Evolutionary conservation across 2,329 filamentous ascomycete genomes (phyloP).

Genomic region (Exophiala phaeomuriformis): DNA sequence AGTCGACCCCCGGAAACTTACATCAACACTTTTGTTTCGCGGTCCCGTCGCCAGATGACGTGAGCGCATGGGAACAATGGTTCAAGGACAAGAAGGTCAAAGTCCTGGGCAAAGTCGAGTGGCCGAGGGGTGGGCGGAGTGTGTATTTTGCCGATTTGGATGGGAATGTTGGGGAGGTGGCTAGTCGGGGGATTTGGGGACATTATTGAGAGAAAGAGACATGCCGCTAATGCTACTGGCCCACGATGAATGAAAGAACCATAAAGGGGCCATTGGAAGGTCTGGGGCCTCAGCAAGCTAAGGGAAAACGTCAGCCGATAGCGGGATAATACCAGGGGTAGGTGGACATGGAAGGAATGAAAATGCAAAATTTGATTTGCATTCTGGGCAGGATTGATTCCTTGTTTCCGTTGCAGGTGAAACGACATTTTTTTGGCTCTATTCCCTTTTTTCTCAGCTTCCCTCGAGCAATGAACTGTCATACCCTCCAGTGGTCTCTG

Average conservation of each 20-base stretch:
- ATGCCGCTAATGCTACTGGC: too few relatives aligned
- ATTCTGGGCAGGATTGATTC: not conserved
- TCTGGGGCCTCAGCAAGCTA: too few relatives aligned
- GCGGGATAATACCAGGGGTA: too few relatives aligned
- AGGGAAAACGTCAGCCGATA: too few relatives aligned
- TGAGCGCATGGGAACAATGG: constrained; percentile 27
- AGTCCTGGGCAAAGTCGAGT: constrained; percentile 27
- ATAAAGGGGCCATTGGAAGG: too few relatives aligned
- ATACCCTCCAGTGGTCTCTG: not conserved
- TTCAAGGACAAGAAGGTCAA: constrained; percentile 26
- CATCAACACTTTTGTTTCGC: constrained; percentile 31
- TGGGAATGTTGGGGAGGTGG: constrained; percentile 31
- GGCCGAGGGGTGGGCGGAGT: constrained; percentile 29
- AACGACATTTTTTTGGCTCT: not conserved
- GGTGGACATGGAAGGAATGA: too few relatives aligned
- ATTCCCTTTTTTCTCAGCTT: not conserved
- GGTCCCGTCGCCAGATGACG: constrained; percentile 25
- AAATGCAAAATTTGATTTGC: too few relatives aligned
- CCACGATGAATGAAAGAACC: too few relatives aligned
- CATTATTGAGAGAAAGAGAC: constrained; percentile 23
- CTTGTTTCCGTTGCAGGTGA: not conserved
- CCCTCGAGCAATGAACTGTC: not conserved
- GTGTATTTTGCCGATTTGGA: constrained; percentile 31
- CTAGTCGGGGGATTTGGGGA: constrained; percentile 30
- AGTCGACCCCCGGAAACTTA: constrained; percentile 5